These are phyloP conservation scores for Naganishia vaughanmartiniae DNA, from an alignment of 768 basidiomycete genomes.

Conservation along the genomic window DNA sequence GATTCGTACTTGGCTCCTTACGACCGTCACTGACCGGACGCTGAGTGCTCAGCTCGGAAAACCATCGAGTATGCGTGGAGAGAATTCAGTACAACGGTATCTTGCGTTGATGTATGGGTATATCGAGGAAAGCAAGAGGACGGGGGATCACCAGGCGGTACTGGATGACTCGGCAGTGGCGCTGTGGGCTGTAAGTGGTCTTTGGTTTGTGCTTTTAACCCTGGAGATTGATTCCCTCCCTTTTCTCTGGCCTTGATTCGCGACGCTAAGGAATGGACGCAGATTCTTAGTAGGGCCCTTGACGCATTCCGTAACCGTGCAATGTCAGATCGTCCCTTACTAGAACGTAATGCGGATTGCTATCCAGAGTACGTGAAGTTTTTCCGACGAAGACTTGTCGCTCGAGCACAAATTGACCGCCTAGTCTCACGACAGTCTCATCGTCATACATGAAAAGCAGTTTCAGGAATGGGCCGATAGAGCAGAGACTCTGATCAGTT, in stretches of 20 bases:
- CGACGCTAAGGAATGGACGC: constrained; percentile 40
- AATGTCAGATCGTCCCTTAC: background rate
- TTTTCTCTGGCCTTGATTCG: background rate
- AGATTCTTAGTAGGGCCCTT: constrained; percentile 36
- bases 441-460: constrained; percentile 34
- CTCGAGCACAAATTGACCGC: background rate
- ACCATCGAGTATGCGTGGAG: constrained; percentile 33
- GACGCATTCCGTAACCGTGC: constrained; percentile 33
- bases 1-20: constrained; percentile 39
- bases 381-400: background rate
- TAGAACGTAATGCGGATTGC: constrained; percentile 2
- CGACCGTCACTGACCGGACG: constrained; percentile 37
- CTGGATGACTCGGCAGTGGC: constrained; percentile 36
- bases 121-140: constrained; percentile 15
- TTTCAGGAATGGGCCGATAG: constrained; percentile 33
- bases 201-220: background rate
- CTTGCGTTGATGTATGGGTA: constrained; percentile 25
- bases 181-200: constrained; percentile 31
- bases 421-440: constrained; percentile 12
- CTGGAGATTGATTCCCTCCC: background rate
- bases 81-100: constrained; percentile 33
- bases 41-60: constrained; percentile 39
- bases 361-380: constrained; percentile 24
- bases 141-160: background rate
- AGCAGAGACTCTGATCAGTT: constrained; percentile 14